Conservation (phyloP, 1,284 basidiomycete species). For the Apiotrichum montevideense region DNA sequence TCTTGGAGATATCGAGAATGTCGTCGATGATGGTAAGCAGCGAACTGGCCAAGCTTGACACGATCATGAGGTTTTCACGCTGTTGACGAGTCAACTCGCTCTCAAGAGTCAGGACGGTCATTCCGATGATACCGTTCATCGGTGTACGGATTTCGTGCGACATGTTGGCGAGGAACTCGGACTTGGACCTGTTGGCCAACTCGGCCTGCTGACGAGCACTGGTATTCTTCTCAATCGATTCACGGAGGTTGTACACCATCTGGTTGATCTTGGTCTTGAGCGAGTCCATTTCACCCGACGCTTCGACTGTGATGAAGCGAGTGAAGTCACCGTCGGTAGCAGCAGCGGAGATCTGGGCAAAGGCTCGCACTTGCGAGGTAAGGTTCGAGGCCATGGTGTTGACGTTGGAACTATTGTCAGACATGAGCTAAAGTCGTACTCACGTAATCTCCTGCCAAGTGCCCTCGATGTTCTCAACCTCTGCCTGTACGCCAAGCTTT, state of each 20-base stretch:
- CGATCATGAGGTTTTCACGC: slow-evolving; percentile 93
- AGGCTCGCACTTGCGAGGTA: slow-evolving; percentile 97
- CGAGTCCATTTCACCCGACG: slow-evolving; percentile 97
- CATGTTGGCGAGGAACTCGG: slow-evolving; percentile 97
- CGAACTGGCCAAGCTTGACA: slow-evolving; percentile 89
- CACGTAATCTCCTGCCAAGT: slow-evolving; percentile 99
- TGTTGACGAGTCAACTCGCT: slow-evolving; percentile 84
- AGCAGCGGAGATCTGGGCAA: slow-evolving; percentile 96
- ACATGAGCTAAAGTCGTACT: slow-evolving; percentile 41
- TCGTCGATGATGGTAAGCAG: slow-evolving; percentile 96
- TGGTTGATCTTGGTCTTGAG: slow-evolving; percentile 87
- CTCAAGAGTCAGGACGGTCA: slow-evolving; percentile 68
- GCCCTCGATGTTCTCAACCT: slow-evolving; percentile 93
- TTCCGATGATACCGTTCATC: slow-evolving; percentile 98
- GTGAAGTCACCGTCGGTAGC: slow-evolving; percentile 99
- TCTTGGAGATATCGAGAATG: slow-evolving; percentile 97
- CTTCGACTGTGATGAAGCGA: slow-evolving; percentile 98
- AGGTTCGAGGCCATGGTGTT: slow-evolving; percentile 94
- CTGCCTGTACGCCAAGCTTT: slow-evolving; percentile 93
- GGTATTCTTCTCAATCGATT: slow-evolving; percentile 98
- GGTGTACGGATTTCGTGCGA: slow-evolving; percentile 95
- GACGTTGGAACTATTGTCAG: slow-evolving; percentile 63
- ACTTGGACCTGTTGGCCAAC: slow-evolving; percentile 91
- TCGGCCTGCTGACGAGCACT: slow-evolving; percentile 96
- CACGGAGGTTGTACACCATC: slow-evolving; percentile 97